Base-by-base conservation (phyloP, 1,284 basidiomycete species). In the Cutaneotrichosporon mucoides region DNA sequence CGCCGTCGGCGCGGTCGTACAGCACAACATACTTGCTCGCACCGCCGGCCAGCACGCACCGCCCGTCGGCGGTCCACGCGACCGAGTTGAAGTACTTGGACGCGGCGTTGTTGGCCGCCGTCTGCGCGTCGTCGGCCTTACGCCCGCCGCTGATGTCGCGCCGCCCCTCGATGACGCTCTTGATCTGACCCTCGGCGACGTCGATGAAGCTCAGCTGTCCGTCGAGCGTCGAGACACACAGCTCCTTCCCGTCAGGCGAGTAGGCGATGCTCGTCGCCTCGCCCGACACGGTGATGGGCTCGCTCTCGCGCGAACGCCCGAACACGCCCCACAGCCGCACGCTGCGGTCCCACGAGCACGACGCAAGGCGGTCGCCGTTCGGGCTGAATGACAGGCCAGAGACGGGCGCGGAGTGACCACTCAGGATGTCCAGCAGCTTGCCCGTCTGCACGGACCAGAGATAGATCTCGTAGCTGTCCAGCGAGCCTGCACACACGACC, bases 361-460 rank as follows among this genome's bases (percentile, higher is more conserved):
- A 86, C 3, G 89, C 92, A 41, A 99, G 84, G 61, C 88, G 85
- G 70, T 94, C 94, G 13, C 94, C 93, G 0, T 86, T 85, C 0
- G 95, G 93, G 8, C 90, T 91, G 78, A 99, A 99, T 0, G 87
- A 86, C 13, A 99, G 83, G 0, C 89, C 83, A 55, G 88, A 88
- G 45, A 99, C 85, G 1, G 96, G 96, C 0, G 89, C 96, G 68
- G 92, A 90, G 76, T 99, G 96, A 0, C 95, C 95, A 0, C 90
- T 82, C 42, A 99, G 84, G 50, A 98, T 83, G 72, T 99, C 96
- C 47, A 99, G 83, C 6, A 99, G 84, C 75, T 95, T 97, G 40
- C 96, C 96, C 0, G 94, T 99, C 77, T 98, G 94, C 2, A 99
- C 95, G 3, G 90, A 94, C 96, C 96, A 99, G 78, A 99, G 82